Evolutionary conservation across 2,329 filamentous ascomycete species (phyloP), one percentile per base, ranked within the genome.

Genomic region (Colletotrichum lindemuthianum): DNA sequence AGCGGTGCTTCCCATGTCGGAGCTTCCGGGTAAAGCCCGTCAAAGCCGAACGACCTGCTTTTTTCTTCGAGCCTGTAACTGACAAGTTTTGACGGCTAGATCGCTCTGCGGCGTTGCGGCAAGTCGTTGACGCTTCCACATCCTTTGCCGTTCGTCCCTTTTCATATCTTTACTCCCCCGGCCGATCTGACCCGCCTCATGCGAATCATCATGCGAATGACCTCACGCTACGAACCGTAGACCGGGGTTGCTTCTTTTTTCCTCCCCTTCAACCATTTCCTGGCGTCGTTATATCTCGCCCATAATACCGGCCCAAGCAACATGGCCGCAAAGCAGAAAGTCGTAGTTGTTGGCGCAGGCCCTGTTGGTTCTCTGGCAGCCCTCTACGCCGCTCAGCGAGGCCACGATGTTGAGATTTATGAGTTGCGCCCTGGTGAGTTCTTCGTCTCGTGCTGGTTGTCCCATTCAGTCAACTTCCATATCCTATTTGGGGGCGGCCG

Each of bases 331-430:
- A 76, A 67, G 65, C 86, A 92, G 71, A 96, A 92, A 77, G 88
- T 91, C 59, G 85, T 97, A 16, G 86, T 99, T 50, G 90, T 99
- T 52, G 96, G 96, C 58, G 96, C 94, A 59, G 96, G 96, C 2
- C 96, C 96, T 0, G 96, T 99, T 8, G 96, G 96, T 43, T 92
- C 94, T 10, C 82, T 99, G 45, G 94, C 96, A 32, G 96, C 93
- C 47, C 81, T 99, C 6, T 99, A 98, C 81, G 95, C 96, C 58
- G 95, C 96, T 4, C 87, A 90, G 70, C 85, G 95, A 75, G 96
- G 94, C 47, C 89, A 97, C 76, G 82, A 95, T 72, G 96, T 99
- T 37, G 93, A 97, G 76, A 85, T 99, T 53, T 99, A 98, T 77
- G 96, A 99, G 78, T 81, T 99, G 70, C 88, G 96, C 74, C 88